Conservation (phyloP, 768 basidiomycete genomes). For the Boletus vermiculosoides region DNA sequence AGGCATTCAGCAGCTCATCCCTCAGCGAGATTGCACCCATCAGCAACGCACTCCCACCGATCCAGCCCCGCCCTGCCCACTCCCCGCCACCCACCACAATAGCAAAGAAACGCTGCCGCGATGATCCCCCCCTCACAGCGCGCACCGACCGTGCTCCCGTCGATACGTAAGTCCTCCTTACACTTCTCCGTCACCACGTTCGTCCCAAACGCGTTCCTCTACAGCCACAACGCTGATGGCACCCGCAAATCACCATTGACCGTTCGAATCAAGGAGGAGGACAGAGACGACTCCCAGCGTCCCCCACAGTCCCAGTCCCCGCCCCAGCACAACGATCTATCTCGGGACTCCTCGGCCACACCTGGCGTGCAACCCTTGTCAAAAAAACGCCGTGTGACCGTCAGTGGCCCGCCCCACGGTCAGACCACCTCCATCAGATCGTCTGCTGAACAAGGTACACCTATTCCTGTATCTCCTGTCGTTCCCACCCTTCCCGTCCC, state of each 20-base stretch:
- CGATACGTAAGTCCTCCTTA: conserved; percentile 43
- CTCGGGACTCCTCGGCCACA: conserved; percentile 32
- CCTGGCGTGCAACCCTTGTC: conserved; percentile 42
- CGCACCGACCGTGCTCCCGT: conserved; percentile 16
- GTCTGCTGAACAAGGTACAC: conserved; percentile 45
- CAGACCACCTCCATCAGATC: conserved; percentile 26
- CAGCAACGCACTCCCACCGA: conserved; percentile 65
- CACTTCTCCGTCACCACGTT: neutral
- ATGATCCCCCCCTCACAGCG: conserved; percentile 34
- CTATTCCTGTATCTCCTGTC: conserved; percentile 64
- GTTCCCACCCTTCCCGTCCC: conserved; percentile 59
- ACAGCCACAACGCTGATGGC: conserved; percentile 21
- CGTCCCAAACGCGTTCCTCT: conserved; percentile 18
- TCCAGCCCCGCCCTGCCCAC: conserved; percentile 41
- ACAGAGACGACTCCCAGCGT: conserved; percentile 44
- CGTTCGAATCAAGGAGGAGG: conserved; percentile 64
- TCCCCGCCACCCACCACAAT: conserved; percentile 22
- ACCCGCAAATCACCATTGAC: conserved; percentile 46
- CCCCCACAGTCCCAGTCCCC: conserved; percentile 41
- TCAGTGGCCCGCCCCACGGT: conserved; percentile 48
- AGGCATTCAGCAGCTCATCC: conserved; percentile 64
- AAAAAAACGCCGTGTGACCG: conserved; percentile 71
- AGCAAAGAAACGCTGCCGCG: conserved; percentile 45
- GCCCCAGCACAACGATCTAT: conserved; percentile 13
- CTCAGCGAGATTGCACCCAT: conserved; percentile 47